Evolutionary conservation across 768 basidiomycete genomes (phyloP), one percentile per base, ranked within the genome.

Genomic region (Lepiota brunneoincarnata): DNA sequence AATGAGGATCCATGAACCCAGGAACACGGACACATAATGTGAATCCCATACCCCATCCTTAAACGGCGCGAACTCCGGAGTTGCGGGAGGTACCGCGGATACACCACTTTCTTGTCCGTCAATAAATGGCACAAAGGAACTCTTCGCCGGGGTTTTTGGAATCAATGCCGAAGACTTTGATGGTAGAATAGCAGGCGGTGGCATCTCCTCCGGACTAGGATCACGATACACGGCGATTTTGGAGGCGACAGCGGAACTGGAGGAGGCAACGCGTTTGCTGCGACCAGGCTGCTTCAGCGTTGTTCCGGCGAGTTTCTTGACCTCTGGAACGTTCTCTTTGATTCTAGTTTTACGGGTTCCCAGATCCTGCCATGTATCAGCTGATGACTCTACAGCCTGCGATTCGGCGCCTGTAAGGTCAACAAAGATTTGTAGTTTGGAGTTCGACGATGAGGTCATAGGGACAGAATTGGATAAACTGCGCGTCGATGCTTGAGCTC

Each of bases 291-390:
- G 84, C 55, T 80, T 82, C 38, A 91, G 56, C 24, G 79, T 89
- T 52, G 86, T 78, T 10, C 88, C 89, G 2, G 67, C 78, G 47
- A 86, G 76, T 72, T 86, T 88, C 65, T 80, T 80, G 26, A 82
- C 79, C 66, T 87, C 87, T 6, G 80, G 82, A 1, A 84, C 71
- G 60, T 92, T 92, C 71, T 92, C 89, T 61, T 91, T 92, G 60
- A 89, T 74, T 49, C 90, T 79, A 4, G 83, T 78, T 65, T 87
- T 88, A 61, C 89, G 87, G 55, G 89, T 84, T 17, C 88, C 90
- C 1, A 92, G 66, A 55, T 91, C 89, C 26, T 81, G 78, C 79
- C 85, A 92, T 14, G 80, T 72, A 49, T 79, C 80, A 9, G 68
- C 58, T 45, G 69, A 60, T n/a, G 66, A 68, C 18, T 74, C 71